Evolutionary conservation across 768 basidiomycete species (phyloP).

Genomic region (Fomitopsis pulvina): DNA sequence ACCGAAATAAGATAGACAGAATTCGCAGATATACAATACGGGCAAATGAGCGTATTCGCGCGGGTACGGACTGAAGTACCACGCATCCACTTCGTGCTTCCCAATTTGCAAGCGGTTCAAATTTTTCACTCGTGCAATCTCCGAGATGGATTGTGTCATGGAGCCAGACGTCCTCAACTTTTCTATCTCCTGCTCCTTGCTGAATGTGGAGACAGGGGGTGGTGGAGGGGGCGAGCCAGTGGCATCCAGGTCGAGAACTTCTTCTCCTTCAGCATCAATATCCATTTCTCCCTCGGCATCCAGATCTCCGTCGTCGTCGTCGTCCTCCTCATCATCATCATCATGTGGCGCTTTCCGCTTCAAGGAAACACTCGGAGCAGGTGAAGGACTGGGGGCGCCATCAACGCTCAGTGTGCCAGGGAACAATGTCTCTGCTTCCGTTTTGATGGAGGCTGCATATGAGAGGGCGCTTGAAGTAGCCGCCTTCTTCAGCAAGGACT

Average conservation of each 20-base stretch:
- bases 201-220: conserved; percentile 60
- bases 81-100: conserved; percentile 95
- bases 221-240: conserved; percentile 43
- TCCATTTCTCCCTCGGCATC: conserved; percentile 48
- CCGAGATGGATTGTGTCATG: conserved; percentile 98
- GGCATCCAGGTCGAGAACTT: conserved; percentile 59
- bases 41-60: conserved; percentile 97
- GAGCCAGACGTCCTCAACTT: conserved; percentile 96
- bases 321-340: conserved; percentile 41
- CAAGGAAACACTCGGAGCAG: conserved; percentile 46
- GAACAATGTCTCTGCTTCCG: conserved; percentile 17
- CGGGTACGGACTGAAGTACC: conserved; percentile 99
- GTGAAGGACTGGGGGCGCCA: conserved; percentile 44
- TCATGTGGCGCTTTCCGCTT: conserved; percentile 68
- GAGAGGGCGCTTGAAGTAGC: conserved; percentile 38
- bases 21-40: conserved; percentile 95
- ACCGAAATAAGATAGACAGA: conserved; percentile 91
- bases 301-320: conserved; percentile 40
- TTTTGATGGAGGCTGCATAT: conserved; percentile 11
- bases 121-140: conserved; percentile 97
- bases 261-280: conserved; percentile 40
- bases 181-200: conserved; percentile 98
- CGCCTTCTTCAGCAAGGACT: conserved; percentile 57
- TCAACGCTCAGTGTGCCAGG: conserved; percentile 20
- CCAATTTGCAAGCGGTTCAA: conserved; percentile 96